A percentile compares a stretch with the other conserved stretches of the same genome.
Conservation (phyloP, 2,329 filamentous ascomycete species). For the Hypoxylon sp. region DNA sequence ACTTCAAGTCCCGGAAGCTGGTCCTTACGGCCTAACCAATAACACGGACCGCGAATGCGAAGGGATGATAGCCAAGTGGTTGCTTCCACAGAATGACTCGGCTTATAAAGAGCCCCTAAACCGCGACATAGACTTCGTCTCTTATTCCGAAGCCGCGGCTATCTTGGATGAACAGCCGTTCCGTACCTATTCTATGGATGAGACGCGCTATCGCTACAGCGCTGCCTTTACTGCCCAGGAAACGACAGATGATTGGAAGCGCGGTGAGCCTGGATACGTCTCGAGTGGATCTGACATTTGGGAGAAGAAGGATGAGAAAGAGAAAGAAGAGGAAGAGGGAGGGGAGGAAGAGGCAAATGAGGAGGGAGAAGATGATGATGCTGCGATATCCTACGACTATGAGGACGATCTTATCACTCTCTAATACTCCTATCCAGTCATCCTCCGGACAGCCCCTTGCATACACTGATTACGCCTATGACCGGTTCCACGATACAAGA, state of each 20-base stretch:
- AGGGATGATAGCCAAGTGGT: slow-evolving; percentile 10
- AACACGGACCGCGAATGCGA: too few relatives aligned
- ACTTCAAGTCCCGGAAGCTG: too few relatives aligned
- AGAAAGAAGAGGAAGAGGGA: background rate
- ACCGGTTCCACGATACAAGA: too few relatives aligned
- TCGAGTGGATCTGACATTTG: background rate
- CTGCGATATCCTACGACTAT: too few relatives aligned
- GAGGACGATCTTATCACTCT: too few relatives aligned
- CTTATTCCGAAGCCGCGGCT: background rate
- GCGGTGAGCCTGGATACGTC: slow-evolving; percentile 1
- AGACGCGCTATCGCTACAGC: slow-evolving; percentile 19
- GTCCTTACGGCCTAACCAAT: too few relatives aligned
- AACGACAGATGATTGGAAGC: background rate
- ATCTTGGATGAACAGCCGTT: background rate
- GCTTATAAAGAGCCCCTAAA: slow-evolving; percentile 2
- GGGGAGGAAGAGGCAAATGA: too few relatives aligned
- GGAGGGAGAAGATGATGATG: too few relatives aligned
- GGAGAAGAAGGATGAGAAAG: background rate
- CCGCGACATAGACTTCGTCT: slow-evolving; percentile 11
- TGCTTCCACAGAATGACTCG: slow-evolving; percentile 14
- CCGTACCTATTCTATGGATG: slow-evolving; percentile 5
- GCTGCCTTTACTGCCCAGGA: slow-evolving; percentile 3
- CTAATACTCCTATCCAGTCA: too few relatives aligned
- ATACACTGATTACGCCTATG: too few relatives aligned
- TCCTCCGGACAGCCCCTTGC: too few relatives aligned